Evolutionary conservation across 78 protist species (phyloP).

Genomic region (Guillardia theta): DNA sequence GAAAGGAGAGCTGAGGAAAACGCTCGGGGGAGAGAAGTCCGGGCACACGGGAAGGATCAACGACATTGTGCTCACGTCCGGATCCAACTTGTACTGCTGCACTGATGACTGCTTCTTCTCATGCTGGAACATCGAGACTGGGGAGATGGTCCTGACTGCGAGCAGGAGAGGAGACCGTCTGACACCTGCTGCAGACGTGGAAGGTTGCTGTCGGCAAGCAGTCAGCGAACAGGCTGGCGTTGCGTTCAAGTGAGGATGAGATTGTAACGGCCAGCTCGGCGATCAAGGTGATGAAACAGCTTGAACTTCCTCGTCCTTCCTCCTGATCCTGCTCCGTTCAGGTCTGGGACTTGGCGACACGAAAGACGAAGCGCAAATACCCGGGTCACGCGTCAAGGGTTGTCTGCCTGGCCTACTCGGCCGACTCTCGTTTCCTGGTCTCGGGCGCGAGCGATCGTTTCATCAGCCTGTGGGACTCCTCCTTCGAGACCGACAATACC

Average conservation of each 20-base stretch:
- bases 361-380: not conserved
- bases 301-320: too few relatives aligned
- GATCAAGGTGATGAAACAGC: too few relatives aligned
- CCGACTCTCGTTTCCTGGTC: not conserved
- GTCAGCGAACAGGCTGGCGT: not conserved
- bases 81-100: not conserved
- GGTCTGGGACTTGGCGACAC: not conserved
- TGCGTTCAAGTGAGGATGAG: not conserved
- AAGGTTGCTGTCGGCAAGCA: not conserved
- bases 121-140: not conserved
- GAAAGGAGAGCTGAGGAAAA: not conserved
- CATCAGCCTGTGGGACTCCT: not conserved
- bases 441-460: not conserved
- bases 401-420: not conserved
- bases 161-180: too few relatives aligned
- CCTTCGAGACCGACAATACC: not conserved
- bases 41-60: not conserved
- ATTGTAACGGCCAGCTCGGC: not conserved
- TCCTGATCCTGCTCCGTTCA: too few relatives aligned
- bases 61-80: not conserved
- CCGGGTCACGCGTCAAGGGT: not conserved
- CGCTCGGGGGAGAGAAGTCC: not conserved
- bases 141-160: too few relatives aligned
- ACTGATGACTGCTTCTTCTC: not conserved
- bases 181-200: not conserved